These are phyloP conservation scores for Ramichloridium luteum DNA, from an alignment of 2,329 filamentous ascomycete genomes.

Conservation along the genomic window DNA sequence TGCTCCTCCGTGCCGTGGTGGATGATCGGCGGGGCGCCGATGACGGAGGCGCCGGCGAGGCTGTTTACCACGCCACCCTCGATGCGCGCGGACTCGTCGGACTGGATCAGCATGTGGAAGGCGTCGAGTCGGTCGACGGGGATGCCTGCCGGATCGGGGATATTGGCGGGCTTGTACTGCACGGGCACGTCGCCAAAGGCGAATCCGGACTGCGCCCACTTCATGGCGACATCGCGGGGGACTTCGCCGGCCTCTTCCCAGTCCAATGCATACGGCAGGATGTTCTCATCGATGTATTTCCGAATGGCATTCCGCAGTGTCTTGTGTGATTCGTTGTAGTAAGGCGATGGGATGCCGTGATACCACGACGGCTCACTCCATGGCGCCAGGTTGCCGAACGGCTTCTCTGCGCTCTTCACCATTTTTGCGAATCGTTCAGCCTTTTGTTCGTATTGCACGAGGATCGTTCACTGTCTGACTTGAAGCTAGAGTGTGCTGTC, in stretches of 20 bases:
- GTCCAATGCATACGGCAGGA: constrained; percentile 45
- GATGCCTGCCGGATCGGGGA: constrained; percentile 35
- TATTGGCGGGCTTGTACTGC: constrained; percentile 30
- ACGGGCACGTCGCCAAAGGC: constrained; percentile 33
- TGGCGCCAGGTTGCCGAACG: constrained; percentile 22
- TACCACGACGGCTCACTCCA: constrained; percentile 38
- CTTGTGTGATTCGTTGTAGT: constrained; percentile 52
- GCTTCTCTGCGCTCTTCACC: too few relatives aligned
- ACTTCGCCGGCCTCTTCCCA: constrained; percentile 46
- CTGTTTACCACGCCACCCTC: constrained; percentile 44
- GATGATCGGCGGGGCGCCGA: constrained; percentile 53
- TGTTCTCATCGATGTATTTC: constrained; percentile 45
- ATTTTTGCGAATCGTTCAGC: too few relatives aligned
- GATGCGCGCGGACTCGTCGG: constrained; percentile 21
- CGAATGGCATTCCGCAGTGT: constrained; percentile 46
- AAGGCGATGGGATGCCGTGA: constrained; percentile 41
- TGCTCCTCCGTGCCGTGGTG: constrained; percentile 49
- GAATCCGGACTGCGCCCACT: constrained; percentile 31
- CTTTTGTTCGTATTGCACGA: too few relatives aligned
- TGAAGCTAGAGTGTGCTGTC: too few relatives aligned
- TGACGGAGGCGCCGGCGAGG: constrained; percentile 47
- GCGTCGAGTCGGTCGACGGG: constrained; percentile 40
- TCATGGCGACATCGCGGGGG: constrained; percentile 32
- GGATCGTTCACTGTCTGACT: too few relatives aligned
- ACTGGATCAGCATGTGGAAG: constrained; percentile 36